Evolutionary conservation across 2,329 filamentous ascomycete species (phyloP).

Genomic region (Aspergillus puulaauensis): DNA sequence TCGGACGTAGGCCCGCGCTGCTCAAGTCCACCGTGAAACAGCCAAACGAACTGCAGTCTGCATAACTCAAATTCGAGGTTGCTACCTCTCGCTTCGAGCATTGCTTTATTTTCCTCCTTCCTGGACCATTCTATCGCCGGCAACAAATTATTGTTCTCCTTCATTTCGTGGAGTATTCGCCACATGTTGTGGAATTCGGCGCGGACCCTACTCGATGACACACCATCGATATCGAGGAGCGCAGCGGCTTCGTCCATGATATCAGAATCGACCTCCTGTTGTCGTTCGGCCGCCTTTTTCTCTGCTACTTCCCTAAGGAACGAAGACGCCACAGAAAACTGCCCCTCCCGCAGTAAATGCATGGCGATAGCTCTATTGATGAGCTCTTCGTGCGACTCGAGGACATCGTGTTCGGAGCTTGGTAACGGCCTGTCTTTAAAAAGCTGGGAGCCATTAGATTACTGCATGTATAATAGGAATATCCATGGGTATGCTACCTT

Average conservation of each 20-base stretch:
- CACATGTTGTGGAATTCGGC: constrained; percentile 88
- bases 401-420: constrained; percentile 75
- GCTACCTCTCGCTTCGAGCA: constrained; percentile 78
- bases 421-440: constrained; percentile 69
- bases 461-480: background rate
- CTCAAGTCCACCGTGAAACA: constrained; percentile 70
- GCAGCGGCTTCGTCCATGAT: constrained; percentile 40
- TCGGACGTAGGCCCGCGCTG: constrained; percentile 43
- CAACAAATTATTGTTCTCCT: constrained; percentile 66
- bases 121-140: constrained; percentile 88
- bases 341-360: constrained; percentile 91
- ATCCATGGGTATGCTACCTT: constrained; percentile 54
- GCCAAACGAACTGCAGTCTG: constrained; percentile 83
- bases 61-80: constrained; percentile 95
- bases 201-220: constrained; percentile 69
- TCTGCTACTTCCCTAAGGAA: constrained; percentile 72
- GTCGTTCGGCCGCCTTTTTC: constrained; percentile 41
- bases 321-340: constrained; percentile 82
- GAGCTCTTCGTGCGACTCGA: constrained; percentile 71
- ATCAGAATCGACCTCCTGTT: constrained; percentile 27
- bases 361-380: constrained; percentile 94
- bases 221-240: constrained; percentile 54
- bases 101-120: constrained; percentile 56
- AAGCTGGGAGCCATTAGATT: constrained; percentile 45
- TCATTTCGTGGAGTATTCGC: constrained; percentile 76